These are phyloP conservation scores for Ceratocystis eucalypticola DNA, from an alignment of 2,329 filamentous ascomycete genomes.

Conservation along the genomic window DNA sequence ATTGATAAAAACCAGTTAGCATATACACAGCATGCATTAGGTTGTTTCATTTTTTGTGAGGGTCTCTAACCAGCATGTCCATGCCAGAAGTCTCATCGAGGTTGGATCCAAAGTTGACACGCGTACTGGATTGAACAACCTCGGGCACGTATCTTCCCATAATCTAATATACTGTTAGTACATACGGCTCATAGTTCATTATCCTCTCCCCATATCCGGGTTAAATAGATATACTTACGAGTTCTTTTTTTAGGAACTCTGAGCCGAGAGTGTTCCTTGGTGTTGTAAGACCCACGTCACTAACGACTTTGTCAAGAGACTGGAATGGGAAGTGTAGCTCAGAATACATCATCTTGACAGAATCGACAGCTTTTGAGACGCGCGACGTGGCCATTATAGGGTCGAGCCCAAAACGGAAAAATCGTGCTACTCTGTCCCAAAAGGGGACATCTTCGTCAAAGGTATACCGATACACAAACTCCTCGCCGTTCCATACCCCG, in stretches of 20 bases:
- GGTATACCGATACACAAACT: constrained; percentile 35
- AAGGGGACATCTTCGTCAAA: background rate
- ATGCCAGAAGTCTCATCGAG: constrained; percentile 74
- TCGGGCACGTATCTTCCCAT: constrained; percentile 56
- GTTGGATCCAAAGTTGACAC: constrained; percentile 92
- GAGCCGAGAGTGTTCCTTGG: constrained; percentile 59
- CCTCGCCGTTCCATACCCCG: constrained; percentile 70
- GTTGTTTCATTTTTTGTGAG: background rate
- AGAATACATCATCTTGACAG: constrained; percentile 70
- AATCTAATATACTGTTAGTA: constrained; percentile 32
- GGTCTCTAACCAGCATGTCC: constrained; percentile 54
- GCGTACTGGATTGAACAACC: constrained; percentile 76
- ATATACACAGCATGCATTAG: background rate
- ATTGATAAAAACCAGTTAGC: background rate
- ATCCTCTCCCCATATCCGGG: too few relatives aligned
- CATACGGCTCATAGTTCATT: background rate
- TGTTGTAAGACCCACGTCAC: constrained; percentile 52
- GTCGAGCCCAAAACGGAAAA: constrained; percentile 74
- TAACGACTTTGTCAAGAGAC: constrained; percentile 55
- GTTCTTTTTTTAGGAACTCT: constrained; percentile 55
- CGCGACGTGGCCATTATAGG: constrained; percentile 61
- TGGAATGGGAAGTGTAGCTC: constrained; percentile 71
- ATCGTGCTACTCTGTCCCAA: constrained; percentile 18
- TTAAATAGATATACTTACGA: constrained; percentile 26
- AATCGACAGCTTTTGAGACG: constrained; percentile 55